Evolutionary conservation across 1,284 basidiomycete genomes (phyloP).

Genomic region (Ganoderma meredithae): DNA sequence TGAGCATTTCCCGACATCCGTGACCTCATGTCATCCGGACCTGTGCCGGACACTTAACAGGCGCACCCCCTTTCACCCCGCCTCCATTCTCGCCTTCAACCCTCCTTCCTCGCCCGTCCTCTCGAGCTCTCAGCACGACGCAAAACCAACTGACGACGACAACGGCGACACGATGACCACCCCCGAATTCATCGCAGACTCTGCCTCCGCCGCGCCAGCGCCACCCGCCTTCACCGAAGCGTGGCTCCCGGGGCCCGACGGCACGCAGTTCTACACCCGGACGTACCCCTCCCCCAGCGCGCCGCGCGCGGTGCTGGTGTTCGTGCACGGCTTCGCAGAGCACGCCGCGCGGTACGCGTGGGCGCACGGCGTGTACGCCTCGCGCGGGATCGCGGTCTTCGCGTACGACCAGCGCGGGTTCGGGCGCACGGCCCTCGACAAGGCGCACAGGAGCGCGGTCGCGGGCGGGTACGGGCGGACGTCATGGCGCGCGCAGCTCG

Average conservation of each 20-base stretch:
- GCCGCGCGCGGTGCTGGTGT: slow-evolving; percentile 74
- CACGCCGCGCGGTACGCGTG: slow-evolving; percentile 80
- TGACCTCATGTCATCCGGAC: too few relatives aligned
- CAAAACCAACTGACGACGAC: background rate
- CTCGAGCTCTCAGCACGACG: too few relatives aligned
- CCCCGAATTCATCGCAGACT: background rate
- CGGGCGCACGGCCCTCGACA: slow-evolving; percentile 78
- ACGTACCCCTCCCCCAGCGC: slow-evolving; percentile 44
- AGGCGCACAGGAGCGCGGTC: slow-evolving; percentile 49
- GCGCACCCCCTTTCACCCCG: background rate
- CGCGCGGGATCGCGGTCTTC: slow-evolving; percentile 70
- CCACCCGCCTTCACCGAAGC: slow-evolving; percentile 21
- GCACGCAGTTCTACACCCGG: slow-evolving; percentile 51
- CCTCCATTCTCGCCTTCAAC: background rate
- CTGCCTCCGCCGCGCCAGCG: background rate
- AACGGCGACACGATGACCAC: background rate
- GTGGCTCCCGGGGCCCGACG: slow-evolving; percentile 49
- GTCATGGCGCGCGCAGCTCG: slow-evolving; percentile 68
- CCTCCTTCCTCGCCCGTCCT: too few relatives aligned
- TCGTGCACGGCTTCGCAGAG: slow-evolving; percentile 87
- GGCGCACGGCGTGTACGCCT: slow-evolving; percentile 67
- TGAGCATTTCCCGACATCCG: too few relatives aligned
- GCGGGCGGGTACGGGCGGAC: slow-evolving; percentile 73
- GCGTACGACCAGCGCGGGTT: slow-evolving; percentile 90
- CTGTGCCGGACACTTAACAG: too few relatives aligned